A percentile compares a stretch with the other conserved stretches of the same genome.
Conservation (phyloP, 345 rosid species). For the Excoecaria agallocha region DNA sequence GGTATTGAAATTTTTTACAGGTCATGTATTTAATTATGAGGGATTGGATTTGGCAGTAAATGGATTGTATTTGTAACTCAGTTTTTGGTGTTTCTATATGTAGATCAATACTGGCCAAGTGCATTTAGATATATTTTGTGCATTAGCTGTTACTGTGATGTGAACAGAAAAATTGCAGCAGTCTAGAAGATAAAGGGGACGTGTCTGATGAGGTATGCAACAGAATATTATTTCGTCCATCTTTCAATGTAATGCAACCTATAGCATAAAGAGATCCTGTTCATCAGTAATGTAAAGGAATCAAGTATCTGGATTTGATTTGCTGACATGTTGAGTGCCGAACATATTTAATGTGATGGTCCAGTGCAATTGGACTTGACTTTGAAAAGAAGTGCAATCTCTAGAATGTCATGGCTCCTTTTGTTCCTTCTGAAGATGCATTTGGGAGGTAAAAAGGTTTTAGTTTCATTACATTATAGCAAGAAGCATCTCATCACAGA, state of each 20-base stretch:
- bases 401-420: background rate
- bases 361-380: background rate
- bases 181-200: background rate
- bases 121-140: background rate
- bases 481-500: too few species aligned
- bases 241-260: background rate
- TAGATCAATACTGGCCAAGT: background rate
- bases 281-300: background rate
- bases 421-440: background rate
- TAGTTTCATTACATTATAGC: too few species aligned
- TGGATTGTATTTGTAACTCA: background rate
- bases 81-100: conserved; percentile 1
- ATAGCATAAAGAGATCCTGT: background rate
- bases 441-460: background rate
- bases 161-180: background rate
- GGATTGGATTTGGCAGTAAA: background rate
- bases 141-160: conserved; percentile 2
- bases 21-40: background rate
- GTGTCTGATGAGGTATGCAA: conserved; percentile 3
- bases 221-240: background rate
- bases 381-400: background rate
- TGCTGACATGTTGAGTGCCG: background rate
- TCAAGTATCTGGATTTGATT: background rate
- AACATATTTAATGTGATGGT: background rate
- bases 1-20: background rate